Percentiles rank a stretch among this genome's conserved stretches.
Conservation (phyloP, 306 rosid genomes). For the Biancaea sappan region DNA sequence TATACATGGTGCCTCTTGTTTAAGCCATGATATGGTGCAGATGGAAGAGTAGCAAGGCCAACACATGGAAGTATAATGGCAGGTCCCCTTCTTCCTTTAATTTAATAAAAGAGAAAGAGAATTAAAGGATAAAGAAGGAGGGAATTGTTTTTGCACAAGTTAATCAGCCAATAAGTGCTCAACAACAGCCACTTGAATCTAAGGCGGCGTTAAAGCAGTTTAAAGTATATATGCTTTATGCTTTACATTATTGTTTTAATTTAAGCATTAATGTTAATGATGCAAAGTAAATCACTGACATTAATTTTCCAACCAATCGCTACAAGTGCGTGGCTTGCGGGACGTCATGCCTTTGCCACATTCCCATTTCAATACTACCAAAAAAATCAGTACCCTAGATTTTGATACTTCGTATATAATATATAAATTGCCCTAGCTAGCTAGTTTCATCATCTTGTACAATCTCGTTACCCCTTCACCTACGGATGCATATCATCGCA, state of each 20-base stretch:
- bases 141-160: constrained; percentile 32
- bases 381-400: neutral
- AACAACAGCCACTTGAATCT: constrained; percentile 49
- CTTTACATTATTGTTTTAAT: constrained; percentile 43
- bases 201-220: constrained; percentile 67
- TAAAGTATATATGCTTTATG: constrained; percentile 81
- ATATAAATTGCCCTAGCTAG: too few species aligned
- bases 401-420: constrained; percentile 29
- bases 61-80: constrained; percentile 45
- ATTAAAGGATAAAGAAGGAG: constrained; percentile 20
- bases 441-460: neutral
- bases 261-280: constrained; percentile 27
- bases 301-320: constrained; percentile 33
- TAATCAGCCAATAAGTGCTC: constrained; percentile 43
- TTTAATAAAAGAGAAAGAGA: constrained; percentile 38
- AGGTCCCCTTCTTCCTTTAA: constrained; percentile 46
- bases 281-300: constrained; percentile 41
- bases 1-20: constrained; percentile 33
- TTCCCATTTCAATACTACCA: constrained; percentile 10
- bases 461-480: constrained; percentile 23
- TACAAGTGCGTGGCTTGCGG: constrained; percentile 42
- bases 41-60: constrained; percentile 34
- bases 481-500: constrained; percentile 18
- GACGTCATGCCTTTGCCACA: constrained; percentile 45
- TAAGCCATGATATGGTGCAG: constrained; percentile 32